Conservation (phyloP, 192 early-diverging fungal genomes). For the Backusella parvicylindrica region DNA sequence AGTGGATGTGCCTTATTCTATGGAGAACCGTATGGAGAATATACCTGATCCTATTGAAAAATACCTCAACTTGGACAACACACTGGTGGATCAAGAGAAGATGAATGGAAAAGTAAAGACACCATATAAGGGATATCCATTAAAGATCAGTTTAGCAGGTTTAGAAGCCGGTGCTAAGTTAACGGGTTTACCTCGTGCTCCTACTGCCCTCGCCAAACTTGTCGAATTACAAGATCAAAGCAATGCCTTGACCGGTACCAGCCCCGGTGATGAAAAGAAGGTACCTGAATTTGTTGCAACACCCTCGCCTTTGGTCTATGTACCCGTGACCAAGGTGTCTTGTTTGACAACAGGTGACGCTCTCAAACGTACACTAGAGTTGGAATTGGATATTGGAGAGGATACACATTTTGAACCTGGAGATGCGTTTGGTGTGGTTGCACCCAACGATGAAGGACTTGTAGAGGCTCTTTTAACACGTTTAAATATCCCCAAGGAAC, state of each 20-base stretch:
- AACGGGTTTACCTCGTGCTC: slow-evolving; percentile 56
- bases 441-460: slow-evolving; percentile 74
- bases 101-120: too few species aligned
- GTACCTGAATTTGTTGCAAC: slow-evolving; percentile 46
- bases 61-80: slow-evolving; percentile 16
- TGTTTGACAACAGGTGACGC: slow-evolving; percentile 64
- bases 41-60: slow-evolving; percentile 15
- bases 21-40: background rate
- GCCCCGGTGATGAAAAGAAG: background rate
- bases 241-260: background rate
- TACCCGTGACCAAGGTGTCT: slow-evolving; percentile 48
- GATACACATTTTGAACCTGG: slow-evolving; percentile 57
- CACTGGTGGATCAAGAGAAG: background rate
- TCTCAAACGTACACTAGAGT: slow-evolving; percentile 65
- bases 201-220: slow-evolving; percentile 45
- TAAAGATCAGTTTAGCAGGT: slow-evolving; percentile 44
- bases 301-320: slow-evolving; percentile 43
- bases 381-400: slow-evolving; percentile 50
- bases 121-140: slow-evolving; percentile 14
- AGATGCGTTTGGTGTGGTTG: slow-evolving; percentile 85
- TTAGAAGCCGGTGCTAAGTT: slow-evolving; percentile 45
- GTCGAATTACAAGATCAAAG: background rate
- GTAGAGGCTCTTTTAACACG: slow-evolving; percentile 63
- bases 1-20: slow-evolving; percentile 11
- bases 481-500: slow-evolving; percentile 47